Conservation (phyloP, 1,284 basidiomycete species). For the Melampsora larici-populina region DNA sequence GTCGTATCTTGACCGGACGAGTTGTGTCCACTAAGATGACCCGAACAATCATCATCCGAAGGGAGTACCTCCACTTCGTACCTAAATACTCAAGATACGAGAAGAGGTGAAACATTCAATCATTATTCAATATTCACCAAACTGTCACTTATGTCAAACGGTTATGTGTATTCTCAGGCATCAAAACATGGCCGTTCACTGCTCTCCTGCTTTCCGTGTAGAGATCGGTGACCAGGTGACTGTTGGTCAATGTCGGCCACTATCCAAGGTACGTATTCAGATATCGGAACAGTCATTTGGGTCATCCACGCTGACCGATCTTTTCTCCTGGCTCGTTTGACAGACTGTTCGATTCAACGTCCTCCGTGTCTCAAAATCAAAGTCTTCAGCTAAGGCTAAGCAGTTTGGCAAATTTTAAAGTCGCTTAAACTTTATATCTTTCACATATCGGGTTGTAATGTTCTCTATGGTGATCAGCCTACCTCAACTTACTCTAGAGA, state of each 20-base stretch:
- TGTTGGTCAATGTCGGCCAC: constrained; percentile 97
- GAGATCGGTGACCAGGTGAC: constrained; percentile 89
- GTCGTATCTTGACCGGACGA: constrained; percentile 95
- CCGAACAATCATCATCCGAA: constrained; percentile 94
- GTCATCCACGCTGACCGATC: neutral
- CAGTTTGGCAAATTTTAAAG: constrained; percentile 41
- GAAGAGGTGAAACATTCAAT: constrained; percentile 60
- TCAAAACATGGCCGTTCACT: constrained; percentile 96
- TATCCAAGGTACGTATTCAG: constrained; percentile 67
- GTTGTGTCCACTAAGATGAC: constrained; percentile 99
- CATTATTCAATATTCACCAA: neutral
- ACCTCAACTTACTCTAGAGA: too few relatives aligned
- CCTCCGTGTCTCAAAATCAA: constrained; percentile 38
- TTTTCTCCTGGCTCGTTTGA: neutral
- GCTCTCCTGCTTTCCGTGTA: constrained; percentile 94
- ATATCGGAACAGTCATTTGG: neutral
- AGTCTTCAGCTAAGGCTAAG: constrained; percentile 39
- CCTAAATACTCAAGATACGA: constrained; percentile 80
- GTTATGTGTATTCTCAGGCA: constrained; percentile 58
- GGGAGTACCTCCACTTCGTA: constrained; percentile 94
- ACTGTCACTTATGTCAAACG: neutral
- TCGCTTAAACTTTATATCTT: too few relatives aligned
- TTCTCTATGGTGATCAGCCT: too few relatives aligned
- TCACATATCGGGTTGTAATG: too few relatives aligned
- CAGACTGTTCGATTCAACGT: constrained; percentile 43